Base-by-base conservation (phyloP, 495 filamentous ascomycete species). In the Podospora sp. region DNA sequence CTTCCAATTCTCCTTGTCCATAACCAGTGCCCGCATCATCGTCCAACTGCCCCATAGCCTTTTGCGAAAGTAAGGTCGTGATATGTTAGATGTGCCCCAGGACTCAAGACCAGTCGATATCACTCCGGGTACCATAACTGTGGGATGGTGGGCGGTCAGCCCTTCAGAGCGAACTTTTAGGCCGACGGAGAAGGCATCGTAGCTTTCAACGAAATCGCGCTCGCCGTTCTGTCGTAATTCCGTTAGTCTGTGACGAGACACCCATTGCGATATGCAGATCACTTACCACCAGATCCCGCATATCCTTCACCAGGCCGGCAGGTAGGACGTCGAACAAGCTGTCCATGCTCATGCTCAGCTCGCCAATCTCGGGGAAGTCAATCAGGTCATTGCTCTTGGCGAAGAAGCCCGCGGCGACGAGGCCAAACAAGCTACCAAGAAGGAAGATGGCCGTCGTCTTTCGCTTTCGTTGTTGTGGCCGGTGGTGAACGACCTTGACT, bases 81-180 rank as follows among this genome's bases (percentile, higher is more conserved):
- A 96, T 40, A 78, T 78, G 69, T 89, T 87, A 14, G 88, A 88
- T 0, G 94, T 97, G 21, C 96, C 93, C 95, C 95, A 99, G 68
- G 91, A 95, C 79, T 99, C 95, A 7, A 99, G 83, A 6, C 96
- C 96, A 0, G 95, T 99, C 2, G 95, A 98, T 68, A 98, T 98
- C 8, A 98, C 96, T 0, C 95, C 95, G 9, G 95, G 95, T 52
- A 98, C 89, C 94, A 99, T 97, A 69, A 99, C 89, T 55, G 98
- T 90, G 9, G 95, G 93, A 73, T 97, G 92, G 63, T 90, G 84
- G 7, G 90, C 94, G n/a, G 81, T 72, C 18, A 98, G 79, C 4
- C 95, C 95, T 77, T 97, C 89, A n/a, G 89, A 83, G 40, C 88
- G 87, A 50, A 92, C 87, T 67, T 95, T 90, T 27, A 96, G 73